Conservation (phyloP, 1,284 basidiomycete genomes). For the Puccinia triticina region DNA sequence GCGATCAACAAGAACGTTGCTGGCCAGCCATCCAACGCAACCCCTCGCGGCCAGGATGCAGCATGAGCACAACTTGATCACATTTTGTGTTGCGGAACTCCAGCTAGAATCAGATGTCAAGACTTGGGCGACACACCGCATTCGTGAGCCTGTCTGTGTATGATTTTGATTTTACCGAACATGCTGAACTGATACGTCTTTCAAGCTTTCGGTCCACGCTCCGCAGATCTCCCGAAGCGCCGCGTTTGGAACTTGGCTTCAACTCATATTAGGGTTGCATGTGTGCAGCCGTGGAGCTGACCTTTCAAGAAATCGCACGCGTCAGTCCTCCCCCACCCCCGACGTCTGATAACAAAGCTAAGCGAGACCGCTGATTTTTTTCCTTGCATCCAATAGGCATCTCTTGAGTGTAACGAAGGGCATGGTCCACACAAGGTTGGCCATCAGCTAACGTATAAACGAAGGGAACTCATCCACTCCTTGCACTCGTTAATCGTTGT, state of each 20-base stretch:
- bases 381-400: neutral
- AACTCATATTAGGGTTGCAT: conserved; percentile 46
- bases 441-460: conserved; percentile 48
- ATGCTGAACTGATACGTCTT: neutral
- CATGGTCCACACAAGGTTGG: conserved; percentile 41
- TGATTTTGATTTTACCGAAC: neutral
- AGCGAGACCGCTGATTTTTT: neutral
- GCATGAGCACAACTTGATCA: conserved; percentile 80
- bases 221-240: conserved; percentile 30
- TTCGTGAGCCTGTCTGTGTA: conserved; percentile 61
- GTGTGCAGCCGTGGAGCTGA: conserved; percentile 50
- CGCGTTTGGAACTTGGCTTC: conserved; percentile 37
- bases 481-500: conserved; percentile 92
- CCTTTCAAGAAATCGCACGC: conserved; percentile 39
- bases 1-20: conserved; percentile 76
- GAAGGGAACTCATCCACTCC: conserved; percentile 72
- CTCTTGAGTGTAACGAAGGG: conserved; percentile 20
- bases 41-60: conserved; percentile 82
- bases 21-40: conserved; percentile 74
- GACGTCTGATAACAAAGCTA: neutral
- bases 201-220: conserved; percentile 45
- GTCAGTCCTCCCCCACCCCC: conserved; percentile 12
- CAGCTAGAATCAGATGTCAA: conserved; percentile 84
- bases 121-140: conserved; percentile 87
- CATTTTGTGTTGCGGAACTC: conserved; percentile 87